Percentiles rank a stretch among this genome's conserved stretches.
Conservation (phyloP, 495 filamentous ascomycete species). For the Cercophora sp. region DNA sequence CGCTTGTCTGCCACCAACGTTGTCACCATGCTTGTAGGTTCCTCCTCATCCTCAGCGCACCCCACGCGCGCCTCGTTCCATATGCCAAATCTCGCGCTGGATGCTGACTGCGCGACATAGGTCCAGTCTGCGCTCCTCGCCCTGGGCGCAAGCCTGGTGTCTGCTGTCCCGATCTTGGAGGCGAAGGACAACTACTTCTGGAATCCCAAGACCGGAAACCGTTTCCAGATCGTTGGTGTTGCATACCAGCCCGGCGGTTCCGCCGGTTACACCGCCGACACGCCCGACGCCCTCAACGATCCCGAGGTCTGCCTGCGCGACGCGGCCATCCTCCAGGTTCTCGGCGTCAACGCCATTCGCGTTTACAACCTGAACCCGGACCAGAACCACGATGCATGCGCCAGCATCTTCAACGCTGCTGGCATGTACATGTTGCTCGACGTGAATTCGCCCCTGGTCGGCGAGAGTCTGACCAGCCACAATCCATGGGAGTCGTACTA, state of each 20-base stretch:
- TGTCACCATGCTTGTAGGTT: constrained; percentile 15
- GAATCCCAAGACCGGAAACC: constrained; percentile 69
- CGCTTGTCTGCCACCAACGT: neutral
- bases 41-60: neutral
- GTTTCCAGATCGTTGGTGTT: constrained; percentile 85
- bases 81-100: neutral
- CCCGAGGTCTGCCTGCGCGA: constrained; percentile 75
- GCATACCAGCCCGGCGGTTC: constrained; percentile 94
- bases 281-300: constrained; percentile 72
- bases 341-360: constrained; percentile 85
- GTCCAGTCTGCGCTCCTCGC: constrained; percentile 40
- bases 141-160: constrained; percentile 49
- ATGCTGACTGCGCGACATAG: constrained; percentile 11
- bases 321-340: constrained; percentile 83
- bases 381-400: constrained; percentile 84
- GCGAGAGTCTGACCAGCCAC: constrained; percentile 68
- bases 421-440: constrained; percentile 66
- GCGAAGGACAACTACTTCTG: constrained; percentile 79
- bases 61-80: neutral
- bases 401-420: constrained; percentile 79
- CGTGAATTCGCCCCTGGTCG: constrained; percentile 84
- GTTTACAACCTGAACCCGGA: constrained; percentile 87
- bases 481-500: constrained; percentile 72
- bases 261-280: constrained; percentile 64
- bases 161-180: constrained; percentile 67